A percentile compares a stretch with the other conserved stretches of the same genome.
Evolutionary conservation across 1,139 yeast genomes (phyloP).

Genomic region (Sugiyamaella pinicola): DNA sequence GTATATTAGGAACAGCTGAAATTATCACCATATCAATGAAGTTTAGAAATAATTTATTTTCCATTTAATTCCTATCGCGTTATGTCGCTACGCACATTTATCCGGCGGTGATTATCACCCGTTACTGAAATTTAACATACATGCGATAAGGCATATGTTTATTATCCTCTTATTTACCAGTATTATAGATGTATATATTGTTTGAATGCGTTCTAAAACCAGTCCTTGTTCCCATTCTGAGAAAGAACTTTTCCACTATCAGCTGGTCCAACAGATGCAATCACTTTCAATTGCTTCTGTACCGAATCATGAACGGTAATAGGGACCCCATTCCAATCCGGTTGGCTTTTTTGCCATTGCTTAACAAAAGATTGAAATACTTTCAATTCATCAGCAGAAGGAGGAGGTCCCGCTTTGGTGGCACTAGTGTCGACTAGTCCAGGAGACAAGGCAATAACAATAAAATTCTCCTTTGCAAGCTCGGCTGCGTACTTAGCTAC

Average conservation of each 20-base stretch:
- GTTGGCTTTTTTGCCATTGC: constrained; percentile 33
- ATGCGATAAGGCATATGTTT: neutral
- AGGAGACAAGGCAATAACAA: constrained; percentile 24
- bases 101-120: too few relatives aligned
- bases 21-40: too few relatives aligned
- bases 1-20: too few relatives aligned
- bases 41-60: too few relatives aligned
- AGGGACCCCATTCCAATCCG: constrained; percentile 13
- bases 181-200: neutral
- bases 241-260: constrained; percentile 12
- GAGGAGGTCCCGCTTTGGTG: constrained; percentile 17
- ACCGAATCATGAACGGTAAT: constrained; percentile 13
- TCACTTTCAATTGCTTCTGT: constrained; percentile 15
- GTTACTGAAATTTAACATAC: too few relatives aligned
- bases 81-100: too few relatives aligned
- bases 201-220: constrained; percentile 1
- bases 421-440: constrained; percentile 22
- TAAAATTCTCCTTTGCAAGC: constrained; percentile 21
- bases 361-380: constrained; percentile 69
- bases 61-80: too few relatives aligned
- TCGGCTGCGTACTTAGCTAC: constrained; percentile 23
- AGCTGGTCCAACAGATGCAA: neutral
- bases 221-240: constrained; percentile 9
- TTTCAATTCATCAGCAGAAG: constrained; percentile 57
- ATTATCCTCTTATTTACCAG: too few relatives aligned